phyloP scores from a whole-genome alignment of 306 rosid species.

The Sicyos baderoa region DNA sequence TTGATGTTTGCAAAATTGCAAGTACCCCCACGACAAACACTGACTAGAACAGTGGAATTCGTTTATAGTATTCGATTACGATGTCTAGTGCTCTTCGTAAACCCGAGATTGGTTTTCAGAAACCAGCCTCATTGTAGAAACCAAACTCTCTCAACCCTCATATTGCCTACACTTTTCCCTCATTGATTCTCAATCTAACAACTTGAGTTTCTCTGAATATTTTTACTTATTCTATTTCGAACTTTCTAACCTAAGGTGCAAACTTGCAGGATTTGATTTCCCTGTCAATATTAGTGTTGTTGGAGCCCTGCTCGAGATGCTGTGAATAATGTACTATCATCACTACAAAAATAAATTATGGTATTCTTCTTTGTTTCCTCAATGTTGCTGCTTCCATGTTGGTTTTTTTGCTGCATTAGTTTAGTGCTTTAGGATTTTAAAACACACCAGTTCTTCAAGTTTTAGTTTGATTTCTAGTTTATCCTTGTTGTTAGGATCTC shows the following conservation, averaged over 20 bases:
- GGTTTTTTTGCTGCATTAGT: background rate
- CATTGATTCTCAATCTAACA: slow-evolving; percentile 3
- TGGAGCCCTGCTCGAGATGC: background rate
- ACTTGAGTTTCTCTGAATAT: background rate
- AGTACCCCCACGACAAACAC: background rate
- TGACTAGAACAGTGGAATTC: background rate
- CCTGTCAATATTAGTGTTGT: background rate
- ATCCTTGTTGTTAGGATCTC: no score
- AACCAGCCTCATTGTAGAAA: background rate
- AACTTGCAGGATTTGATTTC: background rate
- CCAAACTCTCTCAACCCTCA: background rate
- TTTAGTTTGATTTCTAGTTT: background rate
- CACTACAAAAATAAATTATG: background rate
- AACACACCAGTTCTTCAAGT: background rate
- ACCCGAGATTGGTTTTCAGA: background rate
- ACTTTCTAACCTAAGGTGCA: background rate
- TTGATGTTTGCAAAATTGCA: background rate
- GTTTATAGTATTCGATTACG: background rate
- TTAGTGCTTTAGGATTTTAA: background rate
- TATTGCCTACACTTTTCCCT: background rate
- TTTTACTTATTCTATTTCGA: background rate
- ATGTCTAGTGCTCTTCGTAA: background rate
- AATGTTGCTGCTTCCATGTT: background rate
- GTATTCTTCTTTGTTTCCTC: background rate
- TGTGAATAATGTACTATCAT: background rate